phyloP scores from a whole-genome alignment of 1,284 basidiomycete species.

The Fistulinella cinereoalba region DNA sequence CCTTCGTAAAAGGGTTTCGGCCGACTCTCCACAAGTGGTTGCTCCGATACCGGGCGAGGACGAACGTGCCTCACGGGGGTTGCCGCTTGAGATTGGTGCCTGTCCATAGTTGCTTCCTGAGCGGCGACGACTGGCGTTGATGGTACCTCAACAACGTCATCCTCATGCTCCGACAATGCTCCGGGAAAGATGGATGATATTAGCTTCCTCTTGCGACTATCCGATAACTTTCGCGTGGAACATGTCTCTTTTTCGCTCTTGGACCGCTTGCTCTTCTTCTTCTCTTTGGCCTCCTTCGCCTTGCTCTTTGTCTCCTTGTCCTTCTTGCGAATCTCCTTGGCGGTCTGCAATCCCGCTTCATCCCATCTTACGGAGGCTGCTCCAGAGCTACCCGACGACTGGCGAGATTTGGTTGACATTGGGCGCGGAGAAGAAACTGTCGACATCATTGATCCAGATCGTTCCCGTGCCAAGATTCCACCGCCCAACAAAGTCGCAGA shows the following conservation, averaged over 20 bases:
- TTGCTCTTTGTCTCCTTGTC: conserved; percentile 37
- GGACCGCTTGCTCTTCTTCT: conserved; percentile 28
- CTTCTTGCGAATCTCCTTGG: conserved; percentile 48
- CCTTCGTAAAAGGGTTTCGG: conserved; percentile 54
- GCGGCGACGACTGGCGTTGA: conserved; percentile 43
- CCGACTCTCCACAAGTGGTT: conserved; percentile 48
- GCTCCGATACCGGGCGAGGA: conserved; percentile 62
- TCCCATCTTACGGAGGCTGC: conserved; percentile 59
- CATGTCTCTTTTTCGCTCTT: conserved; percentile 21
- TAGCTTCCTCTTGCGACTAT: conserved; percentile 47
- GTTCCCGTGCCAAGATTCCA: conserved; percentile 31
- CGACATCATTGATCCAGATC: conserved; percentile 48
- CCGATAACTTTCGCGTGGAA: conserved; percentile 30
- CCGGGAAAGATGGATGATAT: conserved; percentile 51
- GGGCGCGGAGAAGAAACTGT: conserved; percentile 57
- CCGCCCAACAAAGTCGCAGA: conserved; percentile 35
- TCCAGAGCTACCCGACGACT: conserved; percentile 47
- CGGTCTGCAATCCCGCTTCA: conserved; percentile 56
- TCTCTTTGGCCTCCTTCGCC: conserved; percentile 17
- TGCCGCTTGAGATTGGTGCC: conserved; percentile 33
- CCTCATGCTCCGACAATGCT: conserved; percentile 17
- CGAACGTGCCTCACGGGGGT: conserved; percentile 55
- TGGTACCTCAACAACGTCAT: conserved; percentile 3
- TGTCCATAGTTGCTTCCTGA: conserved; percentile 52
- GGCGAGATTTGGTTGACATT: conserved; percentile 50